These are phyloP conservation scores for Phytopythium mirpurense DNA, from an alignment of 352 stramenopile species.

Conservation along the genomic window DNA sequence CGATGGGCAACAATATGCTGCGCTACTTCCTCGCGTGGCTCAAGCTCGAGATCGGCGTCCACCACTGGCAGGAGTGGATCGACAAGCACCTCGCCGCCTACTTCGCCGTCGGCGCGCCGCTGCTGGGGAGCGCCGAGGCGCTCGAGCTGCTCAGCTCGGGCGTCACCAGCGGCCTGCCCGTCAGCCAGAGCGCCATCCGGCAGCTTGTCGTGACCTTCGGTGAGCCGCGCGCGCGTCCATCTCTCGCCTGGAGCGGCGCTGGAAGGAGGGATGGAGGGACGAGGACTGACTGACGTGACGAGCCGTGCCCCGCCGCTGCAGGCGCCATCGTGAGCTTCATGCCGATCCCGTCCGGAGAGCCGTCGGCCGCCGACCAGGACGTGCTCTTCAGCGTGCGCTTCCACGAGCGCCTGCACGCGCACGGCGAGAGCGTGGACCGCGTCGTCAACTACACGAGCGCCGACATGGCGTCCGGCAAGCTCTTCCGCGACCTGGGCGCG, in stretches of 20 bases:
- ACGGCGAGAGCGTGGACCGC: constrained; percentile 13
- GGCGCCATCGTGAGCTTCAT: constrained; percentile 71
- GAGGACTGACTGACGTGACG: too few species aligned
- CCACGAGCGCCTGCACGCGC: constrained; percentile 17
- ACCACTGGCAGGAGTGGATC: constrained; percentile 75
- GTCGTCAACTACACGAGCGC: constrained; percentile 53
- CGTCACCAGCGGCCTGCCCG: constrained; percentile 51
- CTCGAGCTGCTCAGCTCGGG: constrained; percentile 68
- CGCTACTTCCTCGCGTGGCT: constrained; percentile 83
- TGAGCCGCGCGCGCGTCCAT: constrained; percentile 9
- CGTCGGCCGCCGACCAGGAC: constrained; percentile 46
- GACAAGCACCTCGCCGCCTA: constrained; percentile 70
- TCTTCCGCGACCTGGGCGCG: constrained; percentile 64
- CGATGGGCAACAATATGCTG: constrained; percentile 76
- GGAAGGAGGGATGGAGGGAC: too few species aligned
- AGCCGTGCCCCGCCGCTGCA: too few species aligned
- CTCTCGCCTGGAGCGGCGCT: too few species aligned
- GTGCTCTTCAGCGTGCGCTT: constrained; percentile 47
- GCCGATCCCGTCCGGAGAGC: constrained; percentile 48
- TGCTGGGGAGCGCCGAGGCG: constrained; percentile 64
- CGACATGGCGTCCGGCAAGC: constrained; percentile 58
- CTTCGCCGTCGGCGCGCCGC: constrained; percentile 65
- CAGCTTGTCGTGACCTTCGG: constrained; percentile 72
- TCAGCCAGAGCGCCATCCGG: constrained; percentile 61
- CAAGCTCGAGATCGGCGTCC: constrained; percentile 61